A percentile compares a stretch with the other conserved stretches of the same genome.
Evolutionary conservation across 805 yeast genomes (phyloP).

Genomic region (Pichia rugopelliculosa): DNA sequence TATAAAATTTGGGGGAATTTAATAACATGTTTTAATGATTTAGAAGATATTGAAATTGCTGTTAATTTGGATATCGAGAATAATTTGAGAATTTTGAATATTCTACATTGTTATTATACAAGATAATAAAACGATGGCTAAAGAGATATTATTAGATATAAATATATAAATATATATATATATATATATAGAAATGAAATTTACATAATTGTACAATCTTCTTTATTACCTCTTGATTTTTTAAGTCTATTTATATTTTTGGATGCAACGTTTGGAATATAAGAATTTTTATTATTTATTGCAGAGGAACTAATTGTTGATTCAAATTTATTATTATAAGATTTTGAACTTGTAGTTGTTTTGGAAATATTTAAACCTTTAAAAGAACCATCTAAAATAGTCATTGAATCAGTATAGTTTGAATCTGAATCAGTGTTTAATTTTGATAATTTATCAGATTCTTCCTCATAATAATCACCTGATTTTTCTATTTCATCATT

Average conservation of each 20-base stretch:
- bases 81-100: conserved; percentile 2
- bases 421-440: background rate
- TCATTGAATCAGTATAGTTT: background rate
- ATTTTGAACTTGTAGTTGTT: background rate
- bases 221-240: conserved; percentile 14
- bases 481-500: background rate
- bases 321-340: background rate
- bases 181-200: background rate
- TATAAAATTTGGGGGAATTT: conserved; percentile 3
- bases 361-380: background rate
- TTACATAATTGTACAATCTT: conserved; percentile 30
- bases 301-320: background rate
- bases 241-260: conserved; percentile 12
- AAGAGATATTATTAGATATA: background rate
- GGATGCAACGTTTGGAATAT: conserved; percentile 6
- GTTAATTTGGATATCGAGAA: conserved; percentile 1
- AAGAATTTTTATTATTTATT: background rate
- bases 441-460: background rate
- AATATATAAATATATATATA: background rate
- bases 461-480: conserved; percentile 3
- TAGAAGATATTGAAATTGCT: conserved; percentile 7
- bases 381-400: background rate
- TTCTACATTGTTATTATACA: conserved; percentile 12
- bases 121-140: background rate
- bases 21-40: conserved; percentile 2